Evolutionary conservation across 352 stramenopile species (phyloP), one percentile per base, ranked within the genome.

Genomic region (Phytophthora rubi): DNA sequence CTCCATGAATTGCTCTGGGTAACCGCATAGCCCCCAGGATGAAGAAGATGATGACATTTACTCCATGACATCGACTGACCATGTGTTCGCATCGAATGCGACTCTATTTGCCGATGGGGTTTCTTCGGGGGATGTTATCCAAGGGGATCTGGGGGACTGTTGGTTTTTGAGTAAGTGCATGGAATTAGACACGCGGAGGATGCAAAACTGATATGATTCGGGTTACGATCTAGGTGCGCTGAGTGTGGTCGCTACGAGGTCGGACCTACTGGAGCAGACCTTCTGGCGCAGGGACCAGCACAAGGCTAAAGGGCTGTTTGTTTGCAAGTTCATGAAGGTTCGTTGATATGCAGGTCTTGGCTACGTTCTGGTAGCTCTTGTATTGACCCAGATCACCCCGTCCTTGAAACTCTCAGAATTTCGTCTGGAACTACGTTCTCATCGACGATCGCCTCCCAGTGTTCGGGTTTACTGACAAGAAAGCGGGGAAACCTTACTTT

Each of bases 271-370:
- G 0, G 78, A 92, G 12, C 83, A 96, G 65, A 84, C 78, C 0
- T 96, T 97, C 49, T 98, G 88, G 86, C 70, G 73, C 62, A 75
- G 74, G 2, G 83, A 94, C 51, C 77, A 86, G 51, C 81, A 83
- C 73, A 92, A 93, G 30, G 59, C 85, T 7, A 95, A 86, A 53
- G 92, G 91, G 2, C 49, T 97, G 2, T 95, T 95, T 53, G 78
- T 98, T n/a, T 98, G 90, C 70, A 84, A 81, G 32, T 98, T 98
- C 58, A 97, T 97, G 88, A 98, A 98, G 80, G 86, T 93, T 71
- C 10, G 58, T 56, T 7, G 59, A 8, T 18, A 42, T 13, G 37
- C 13, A n/a, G 15, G 4, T 45, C 37, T 45, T 45, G 4, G n/a
- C n/a, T 3, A 16, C 32, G 18, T 56, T 32, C 15, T 37, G 8